Conservation (phyloP, 148 eudicot species). For the Chenopodium album region DNA sequence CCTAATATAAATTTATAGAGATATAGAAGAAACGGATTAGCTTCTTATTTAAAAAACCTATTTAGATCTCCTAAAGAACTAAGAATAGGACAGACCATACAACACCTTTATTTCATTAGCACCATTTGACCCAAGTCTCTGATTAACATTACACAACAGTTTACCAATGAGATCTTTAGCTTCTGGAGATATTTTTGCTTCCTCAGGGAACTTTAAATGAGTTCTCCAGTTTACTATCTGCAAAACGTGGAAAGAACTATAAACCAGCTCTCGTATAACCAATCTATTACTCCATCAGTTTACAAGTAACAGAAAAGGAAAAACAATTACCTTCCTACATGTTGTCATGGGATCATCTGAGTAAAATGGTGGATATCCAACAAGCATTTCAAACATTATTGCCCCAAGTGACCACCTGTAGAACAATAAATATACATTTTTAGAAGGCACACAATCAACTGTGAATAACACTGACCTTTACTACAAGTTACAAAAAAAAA, state of each 20-base stretch:
- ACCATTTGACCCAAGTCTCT: conserved; percentile 87
- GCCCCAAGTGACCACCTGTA: conserved; percentile 98
- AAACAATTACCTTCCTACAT: conserved; percentile 73
- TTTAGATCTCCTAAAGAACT: conserved; percentile 24
- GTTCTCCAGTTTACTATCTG: conserved; percentile 97
- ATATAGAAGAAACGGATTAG: background rate
- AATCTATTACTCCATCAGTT: background rate
- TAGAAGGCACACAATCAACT: background rate
- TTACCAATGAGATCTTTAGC: conserved; percentile 89
- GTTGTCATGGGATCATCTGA: conserved; percentile 98
- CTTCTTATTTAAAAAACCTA: background rate
- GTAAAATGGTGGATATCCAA: conserved; percentile 96
- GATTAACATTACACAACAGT: conserved; percentile 81
- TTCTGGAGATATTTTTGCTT: conserved; percentile 72
- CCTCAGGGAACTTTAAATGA: conserved; percentile 90
- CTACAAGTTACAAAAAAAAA: background rate
- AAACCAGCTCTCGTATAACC: conserved; percentile 2
- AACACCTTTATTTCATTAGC: conserved; percentile 96
- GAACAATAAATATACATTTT: conserved; percentile 21
- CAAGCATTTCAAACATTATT: conserved; percentile 95
- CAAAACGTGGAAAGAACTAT: conserved; percentile 11
- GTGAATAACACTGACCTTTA: background rate
- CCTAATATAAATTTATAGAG: conserved; percentile 33
- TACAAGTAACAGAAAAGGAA: background rate
- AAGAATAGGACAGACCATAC: conserved; percentile 52